Percentiles rank a stretch among this genome's conserved stretches.
phyloP scores from a whole-genome alignment of 139 green algal genomes.

The Chlamydomonas asymmetrica region DNA sequence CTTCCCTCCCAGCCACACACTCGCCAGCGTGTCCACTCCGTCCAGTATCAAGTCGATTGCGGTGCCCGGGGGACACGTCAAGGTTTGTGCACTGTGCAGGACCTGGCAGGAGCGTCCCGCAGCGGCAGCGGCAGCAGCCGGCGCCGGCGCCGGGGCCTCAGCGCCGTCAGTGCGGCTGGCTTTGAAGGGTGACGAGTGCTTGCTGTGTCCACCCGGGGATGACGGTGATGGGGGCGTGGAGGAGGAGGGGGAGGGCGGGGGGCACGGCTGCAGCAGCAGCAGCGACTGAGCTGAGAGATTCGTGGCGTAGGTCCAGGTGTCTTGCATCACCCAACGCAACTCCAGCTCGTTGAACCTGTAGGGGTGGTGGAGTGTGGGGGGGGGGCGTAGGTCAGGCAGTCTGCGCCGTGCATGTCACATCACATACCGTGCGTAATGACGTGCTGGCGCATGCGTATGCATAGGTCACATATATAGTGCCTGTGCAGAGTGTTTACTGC shows the following conservation, averaged over 20 bases:
- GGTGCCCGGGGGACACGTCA: background rate
- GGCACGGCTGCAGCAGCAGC: background rate
- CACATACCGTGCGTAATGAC: no score
- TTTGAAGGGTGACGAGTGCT: background rate
- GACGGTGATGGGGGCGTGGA: background rate
- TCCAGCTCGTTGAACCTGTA: constrained; percentile 64
- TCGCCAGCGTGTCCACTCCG: constrained; percentile 52
- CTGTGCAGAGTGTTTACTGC: no score
- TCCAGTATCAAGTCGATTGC: constrained; percentile 40
- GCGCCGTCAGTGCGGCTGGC: background rate
- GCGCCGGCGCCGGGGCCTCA: background rate
- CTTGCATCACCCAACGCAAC: constrained; percentile 51
- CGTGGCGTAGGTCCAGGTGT: constrained; percentile 62
- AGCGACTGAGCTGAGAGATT: constrained; percentile 32
- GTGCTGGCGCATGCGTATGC: no score
- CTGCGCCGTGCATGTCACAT: no score
- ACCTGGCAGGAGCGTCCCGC: background rate
- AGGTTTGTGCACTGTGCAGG: no score
- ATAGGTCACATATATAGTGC: no score
- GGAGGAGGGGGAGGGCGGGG: background rate
- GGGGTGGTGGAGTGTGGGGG: background rate
- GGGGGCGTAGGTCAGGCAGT: background rate
- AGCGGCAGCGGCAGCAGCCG: background rate
- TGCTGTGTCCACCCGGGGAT: no score
- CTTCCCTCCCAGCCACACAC: constrained; percentile 52